These are phyloP conservation scores for Lobosporangium transversale DNA, from an alignment of 192 early-diverging fungal genomes.

Conservation along the genomic window DNA sequence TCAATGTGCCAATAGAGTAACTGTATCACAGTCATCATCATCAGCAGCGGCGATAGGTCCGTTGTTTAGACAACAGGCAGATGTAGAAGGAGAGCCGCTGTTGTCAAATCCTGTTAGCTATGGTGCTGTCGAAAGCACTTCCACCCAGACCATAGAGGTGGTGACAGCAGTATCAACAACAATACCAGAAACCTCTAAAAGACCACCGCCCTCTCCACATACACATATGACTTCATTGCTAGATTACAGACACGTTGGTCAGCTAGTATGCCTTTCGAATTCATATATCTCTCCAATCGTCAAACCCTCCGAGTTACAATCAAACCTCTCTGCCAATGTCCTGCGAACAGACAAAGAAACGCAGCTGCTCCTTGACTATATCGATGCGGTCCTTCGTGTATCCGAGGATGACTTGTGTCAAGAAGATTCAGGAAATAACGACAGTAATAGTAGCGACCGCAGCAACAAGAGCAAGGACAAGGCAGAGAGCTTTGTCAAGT, in stretches of 20 bases:
- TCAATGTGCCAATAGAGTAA: constrained; percentile 17
- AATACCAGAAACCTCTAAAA: constrained; percentile 1
- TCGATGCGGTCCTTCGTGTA: too few species aligned
- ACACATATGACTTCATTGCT: constrained; percentile 20
- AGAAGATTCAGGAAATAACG: too few species aligned
- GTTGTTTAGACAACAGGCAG: too few species aligned
- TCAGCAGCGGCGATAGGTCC: too few species aligned
- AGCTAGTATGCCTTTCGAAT: constrained; percentile 22
- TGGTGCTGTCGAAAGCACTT: constrained; percentile 1
- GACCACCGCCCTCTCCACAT: neutral
- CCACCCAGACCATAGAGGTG: too few species aligned
- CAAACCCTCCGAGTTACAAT: constrained; percentile 29
- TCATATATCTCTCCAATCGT: constrained; percentile 2
- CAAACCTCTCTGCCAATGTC: constrained; percentile 9
- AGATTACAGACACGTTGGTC: constrained; percentile 37
- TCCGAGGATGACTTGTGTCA: too few species aligned
- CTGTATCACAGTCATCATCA: too few species aligned
- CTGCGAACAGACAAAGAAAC: constrained; percentile 4
- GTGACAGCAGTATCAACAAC: too few species aligned
- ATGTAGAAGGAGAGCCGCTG: too few species aligned
- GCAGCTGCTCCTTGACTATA: constrained; percentile 13
- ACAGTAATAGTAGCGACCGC: neutral
- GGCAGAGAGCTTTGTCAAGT: too few species aligned
- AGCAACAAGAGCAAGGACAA: neutral
- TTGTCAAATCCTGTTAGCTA: too few species aligned